Evolutionary conservation across 2,329 filamentous ascomycete species (phyloP).

Genomic region (Parastagonospora nodorum): DNA sequence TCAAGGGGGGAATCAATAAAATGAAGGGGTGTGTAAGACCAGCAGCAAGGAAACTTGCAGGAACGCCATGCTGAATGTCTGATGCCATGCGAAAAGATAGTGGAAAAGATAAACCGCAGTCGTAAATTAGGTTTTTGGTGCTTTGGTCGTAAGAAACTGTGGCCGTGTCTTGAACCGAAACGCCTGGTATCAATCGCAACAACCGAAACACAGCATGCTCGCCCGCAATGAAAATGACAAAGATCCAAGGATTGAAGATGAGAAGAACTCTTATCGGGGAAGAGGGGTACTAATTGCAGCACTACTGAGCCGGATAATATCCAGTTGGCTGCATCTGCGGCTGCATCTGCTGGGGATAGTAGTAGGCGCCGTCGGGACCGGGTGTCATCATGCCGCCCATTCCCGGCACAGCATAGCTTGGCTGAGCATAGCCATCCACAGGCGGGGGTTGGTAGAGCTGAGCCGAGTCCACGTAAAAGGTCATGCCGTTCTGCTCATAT

Average conservation of each 20-base stretch:
- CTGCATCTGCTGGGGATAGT: conserved; percentile 61
- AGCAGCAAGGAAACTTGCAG: not conserved
- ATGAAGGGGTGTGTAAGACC: not conserved
- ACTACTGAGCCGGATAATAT: conserved; percentile 63
- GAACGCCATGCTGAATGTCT: not conserved
- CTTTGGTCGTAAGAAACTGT: conserved; percentile 4
- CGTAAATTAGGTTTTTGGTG: conserved; percentile 3
- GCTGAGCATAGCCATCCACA: conserved; percentile 48
- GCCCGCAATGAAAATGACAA: not conserved
- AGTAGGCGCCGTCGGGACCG: conserved; percentile 59
- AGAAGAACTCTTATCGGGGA: not conserved
- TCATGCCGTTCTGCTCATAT: conserved; percentile 93
- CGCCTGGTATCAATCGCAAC: conserved; percentile 9
- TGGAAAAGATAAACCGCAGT: not conserved
- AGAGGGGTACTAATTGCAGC: not conserved
- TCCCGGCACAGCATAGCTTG: conserved; percentile 62
- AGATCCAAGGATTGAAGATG: not conserved
- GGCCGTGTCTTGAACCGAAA: not conserved
- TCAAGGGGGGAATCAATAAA: conserved; percentile 2
- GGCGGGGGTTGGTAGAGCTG: conserved; percentile 62
- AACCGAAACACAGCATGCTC: conserved; percentile 7
- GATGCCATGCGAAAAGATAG: not conserved
- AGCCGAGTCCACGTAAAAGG: conserved; percentile 89
- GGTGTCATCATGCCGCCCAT: conserved; percentile 82
- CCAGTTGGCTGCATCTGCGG: conserved; percentile 49